Evolutionary conservation across 202 grass and related monocot species (phyloP).

Genomic region (Carex sylvatica): DNA sequence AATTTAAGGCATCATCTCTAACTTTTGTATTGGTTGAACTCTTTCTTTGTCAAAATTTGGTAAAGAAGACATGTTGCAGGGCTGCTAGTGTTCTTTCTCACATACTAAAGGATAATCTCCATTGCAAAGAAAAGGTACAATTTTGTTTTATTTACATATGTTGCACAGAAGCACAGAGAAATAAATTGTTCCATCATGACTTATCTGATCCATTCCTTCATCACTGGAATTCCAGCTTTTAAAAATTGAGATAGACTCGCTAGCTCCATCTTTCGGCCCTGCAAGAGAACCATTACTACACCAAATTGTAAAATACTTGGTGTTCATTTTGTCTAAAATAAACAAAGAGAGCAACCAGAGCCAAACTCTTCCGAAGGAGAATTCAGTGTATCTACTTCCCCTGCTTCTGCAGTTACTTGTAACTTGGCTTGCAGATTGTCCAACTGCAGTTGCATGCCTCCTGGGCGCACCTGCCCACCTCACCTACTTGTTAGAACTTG

Average conservation of each 20-base stretch:
- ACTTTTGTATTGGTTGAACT: not conserved
- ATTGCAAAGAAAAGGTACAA: constrained; percentile 91
- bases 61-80: constrained; percentile 80
- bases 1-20: not conserved
- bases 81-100: constrained; percentile 89
- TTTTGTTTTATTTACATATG: constrained; percentile 26
- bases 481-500: constrained; percentile 79
- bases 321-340: constrained; percentile 57
- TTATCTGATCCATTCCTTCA: constrained; percentile 13
- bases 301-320: constrained; percentile 73
- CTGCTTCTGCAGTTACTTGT: constrained; percentile 82
- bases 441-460: constrained; percentile 81
- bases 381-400: constrained; percentile 45
- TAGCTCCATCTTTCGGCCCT: constrained; percentile 65
- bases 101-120: constrained; percentile 89
- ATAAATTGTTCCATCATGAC: constrained; percentile 18
- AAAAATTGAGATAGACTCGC: constrained; percentile 71
- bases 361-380: constrained; percentile 38
- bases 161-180: constrained; percentile 17
- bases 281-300: constrained; percentile 68
- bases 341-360: constrained; percentile 50
- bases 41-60: constrained; percentile 12
- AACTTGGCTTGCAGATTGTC: constrained; percentile 76
- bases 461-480: constrained; percentile 67
- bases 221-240: constrained; percentile 53